Base-by-base conservation (phyloP, 495 filamentous ascomycete genomes). In the Penicillium lagena region DNA sequence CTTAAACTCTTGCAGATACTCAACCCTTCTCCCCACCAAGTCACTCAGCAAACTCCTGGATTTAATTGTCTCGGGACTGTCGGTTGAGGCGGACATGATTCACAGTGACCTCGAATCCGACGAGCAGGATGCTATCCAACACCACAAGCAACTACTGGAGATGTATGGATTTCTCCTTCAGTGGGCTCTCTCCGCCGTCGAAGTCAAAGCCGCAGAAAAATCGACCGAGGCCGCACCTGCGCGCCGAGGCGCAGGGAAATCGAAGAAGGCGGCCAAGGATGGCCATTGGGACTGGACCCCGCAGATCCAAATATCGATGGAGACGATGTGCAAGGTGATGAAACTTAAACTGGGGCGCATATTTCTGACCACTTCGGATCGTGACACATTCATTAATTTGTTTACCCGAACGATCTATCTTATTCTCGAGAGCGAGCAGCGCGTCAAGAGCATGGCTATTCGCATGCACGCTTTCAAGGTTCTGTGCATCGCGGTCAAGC, bases 381-480 rank as follows among this genome's bases (percentile, higher is more conserved):
- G 91, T 44, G 90, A 97, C 61, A 96, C 88, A 7, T 96, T 99
- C 51, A 82, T 99, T 41, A 82, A 83, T 36, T 72, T 99, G 6
- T 87, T 99, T 54, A 97, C 93, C 0, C 76, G 90, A n/a, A 89
- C 93, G 7, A 85, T 93, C 3, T 97, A 97, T 60, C 75, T 96
- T 60, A 77, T 99, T 17, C 72, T 99, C 15, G 93, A 97, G 67
- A 96, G 83, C 66, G 93, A 99, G 59, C 82, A 89, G 62, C 78
- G 94, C 40, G 86, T 91, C 38, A 99, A 97, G 72, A 88, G 77
- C 55, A 95, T 87, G 35, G 71, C 86, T 11, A 86, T 97, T 46
- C 81, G 89, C 39, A 97, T 97, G 94, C 88, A 96, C 66, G 81
- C 86, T 31, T 97, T 96, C 71, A 96, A 95, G 64, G 91, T 96